Conservation (phyloP, 257 asterid species). For the Marsdenia floribunda region DNA sequence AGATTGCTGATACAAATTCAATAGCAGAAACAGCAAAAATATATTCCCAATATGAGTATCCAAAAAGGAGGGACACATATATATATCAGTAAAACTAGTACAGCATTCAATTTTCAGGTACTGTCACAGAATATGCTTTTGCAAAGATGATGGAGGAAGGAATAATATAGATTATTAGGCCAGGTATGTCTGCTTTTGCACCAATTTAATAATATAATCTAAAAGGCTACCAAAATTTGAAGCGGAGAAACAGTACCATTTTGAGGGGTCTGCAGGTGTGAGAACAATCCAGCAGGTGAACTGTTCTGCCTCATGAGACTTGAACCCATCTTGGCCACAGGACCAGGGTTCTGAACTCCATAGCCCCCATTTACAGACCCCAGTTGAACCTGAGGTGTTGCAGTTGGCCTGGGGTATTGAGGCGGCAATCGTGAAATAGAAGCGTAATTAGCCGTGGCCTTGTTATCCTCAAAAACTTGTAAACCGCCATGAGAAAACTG, state of each 20-base stretch:
- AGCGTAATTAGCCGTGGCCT: constrained; percentile 9
- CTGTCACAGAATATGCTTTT: not conserved
- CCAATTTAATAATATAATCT: not conserved
- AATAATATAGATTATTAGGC: not conserved
- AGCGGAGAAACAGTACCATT: constrained; percentile 36
- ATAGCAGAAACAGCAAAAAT: constrained; percentile 1
- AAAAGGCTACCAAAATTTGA: not conserved
- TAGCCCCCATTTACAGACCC: constrained; percentile 29
- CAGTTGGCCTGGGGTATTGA: constrained; percentile 56
- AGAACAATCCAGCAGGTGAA: constrained; percentile 67
- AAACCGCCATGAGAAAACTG: constrained; percentile 16
- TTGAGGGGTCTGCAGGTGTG: constrained; percentile 41
- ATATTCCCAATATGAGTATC: not conserved
- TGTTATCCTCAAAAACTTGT: constrained; percentile 3
- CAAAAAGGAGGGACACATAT: not conserved
- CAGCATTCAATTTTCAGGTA: not conserved
- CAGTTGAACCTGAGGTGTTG: constrained; percentile 10
- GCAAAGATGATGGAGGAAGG: not conserved
- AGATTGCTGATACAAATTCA: constrained; percentile 18
- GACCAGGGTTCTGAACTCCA: constrained; percentile 28
- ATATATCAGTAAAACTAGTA: too few species aligned
- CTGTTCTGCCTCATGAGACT: constrained; percentile 60
- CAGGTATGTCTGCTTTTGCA: not conserved
- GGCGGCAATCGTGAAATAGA: constrained; percentile 62
- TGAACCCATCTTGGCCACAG: constrained; percentile 30